Percentiles rank a stretch among this genome's conserved stretches.
phyloP scores from a whole-genome alignment of 176 grass and related monocot genomes.

The Carex cristatella region DNA sequence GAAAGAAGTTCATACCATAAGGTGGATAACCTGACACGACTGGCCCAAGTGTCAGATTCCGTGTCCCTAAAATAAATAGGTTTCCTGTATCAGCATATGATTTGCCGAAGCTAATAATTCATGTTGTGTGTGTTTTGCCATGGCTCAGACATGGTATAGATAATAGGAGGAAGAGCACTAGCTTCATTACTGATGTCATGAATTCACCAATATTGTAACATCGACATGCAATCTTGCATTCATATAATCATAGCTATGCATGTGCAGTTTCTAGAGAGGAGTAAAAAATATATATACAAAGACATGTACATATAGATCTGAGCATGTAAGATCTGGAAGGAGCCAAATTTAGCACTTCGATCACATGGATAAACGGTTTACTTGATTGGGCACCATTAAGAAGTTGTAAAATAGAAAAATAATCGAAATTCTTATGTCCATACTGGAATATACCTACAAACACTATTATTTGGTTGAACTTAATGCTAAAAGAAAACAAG shows the following conservation, averaged over 20 bases:
- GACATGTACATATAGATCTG: too few relatives aligned
- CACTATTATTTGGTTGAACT: neutral
- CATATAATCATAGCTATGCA: too few relatives aligned
- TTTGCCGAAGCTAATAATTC: constrained; percentile 70
- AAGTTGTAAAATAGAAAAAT: too few relatives aligned
- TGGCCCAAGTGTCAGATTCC: neutral
- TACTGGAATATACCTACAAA: too few relatives aligned
- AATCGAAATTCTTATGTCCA: too few relatives aligned
- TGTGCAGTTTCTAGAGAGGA: too few relatives aligned
- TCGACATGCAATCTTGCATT: too few relatives aligned
- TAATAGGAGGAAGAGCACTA: too few relatives aligned
- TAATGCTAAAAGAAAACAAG: neutral
- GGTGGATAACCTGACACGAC: neutral
- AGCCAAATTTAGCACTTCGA: neutral
- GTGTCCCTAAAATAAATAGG: neutral
- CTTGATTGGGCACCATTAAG: neutral
- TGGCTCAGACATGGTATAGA: too few relatives aligned
- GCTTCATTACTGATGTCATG: too few relatives aligned
- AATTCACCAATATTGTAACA: too few relatives aligned
- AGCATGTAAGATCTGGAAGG: too few relatives aligned
- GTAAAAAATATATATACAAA: neutral
- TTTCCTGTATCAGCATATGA: constrained; percentile 22
- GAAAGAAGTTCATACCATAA: constrained; percentile 45
- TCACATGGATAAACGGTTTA: neutral
- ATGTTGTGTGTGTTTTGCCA: constrained; percentile 30